These are phyloP conservation scores for Elsinoe arachidis DNA, from an alignment of 2,329 filamentous ascomycete species.

Conservation along the genomic window DNA sequence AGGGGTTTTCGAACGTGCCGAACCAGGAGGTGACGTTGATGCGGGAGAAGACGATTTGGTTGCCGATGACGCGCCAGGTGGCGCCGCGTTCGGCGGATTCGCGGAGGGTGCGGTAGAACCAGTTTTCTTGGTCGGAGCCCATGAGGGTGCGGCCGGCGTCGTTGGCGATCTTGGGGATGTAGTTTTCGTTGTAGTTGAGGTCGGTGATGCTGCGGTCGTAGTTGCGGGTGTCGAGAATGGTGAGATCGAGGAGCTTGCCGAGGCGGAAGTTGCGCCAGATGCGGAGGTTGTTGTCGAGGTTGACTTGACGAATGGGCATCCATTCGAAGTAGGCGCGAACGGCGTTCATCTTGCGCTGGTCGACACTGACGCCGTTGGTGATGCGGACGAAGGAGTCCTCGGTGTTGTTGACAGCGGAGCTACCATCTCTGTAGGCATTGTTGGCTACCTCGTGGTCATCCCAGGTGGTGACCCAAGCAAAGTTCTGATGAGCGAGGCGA, in stretches of 20 bases:
- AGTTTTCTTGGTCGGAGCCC: slow-evolving; percentile 64
- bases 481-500: slow-evolving; percentile 45
- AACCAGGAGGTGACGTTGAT: slow-evolving; percentile 41
- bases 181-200: slow-evolving; percentile 49
- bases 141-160: slow-evolving; percentile 61
- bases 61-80: slow-evolving; percentile 62
- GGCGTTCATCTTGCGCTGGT: slow-evolving; percentile 64
- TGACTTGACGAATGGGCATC: slow-evolving; percentile 53
- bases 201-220: slow-evolving; percentile 60
- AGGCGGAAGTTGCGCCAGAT: slow-evolving; percentile 61
- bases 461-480: slow-evolving; percentile 57
- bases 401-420: slow-evolving; percentile 54
- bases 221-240: slow-evolving; percentile 61
- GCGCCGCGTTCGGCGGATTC: slow-evolving; percentile 52
- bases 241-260: slow-evolving; percentile 55
- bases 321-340: slow-evolving; percentile 63
- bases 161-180: slow-evolving; percentile 54
- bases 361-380: slow-evolving; percentile 50
- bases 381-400: slow-evolving; percentile 53
- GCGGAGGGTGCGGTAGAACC: slow-evolving; percentile 52
- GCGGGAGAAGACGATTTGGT: slow-evolving; percentile 59
- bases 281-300: slow-evolving; percentile 60
- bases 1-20: slow-evolving; percentile 33
- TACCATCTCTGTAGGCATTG: slow-evolving; percentile 58
- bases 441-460: slow-evolving; percentile 58